These are phyloP conservation scores for Trichomonas vaginalis DNA, from an alignment of 208 protist species.

Conservation along the genomic window DNA sequence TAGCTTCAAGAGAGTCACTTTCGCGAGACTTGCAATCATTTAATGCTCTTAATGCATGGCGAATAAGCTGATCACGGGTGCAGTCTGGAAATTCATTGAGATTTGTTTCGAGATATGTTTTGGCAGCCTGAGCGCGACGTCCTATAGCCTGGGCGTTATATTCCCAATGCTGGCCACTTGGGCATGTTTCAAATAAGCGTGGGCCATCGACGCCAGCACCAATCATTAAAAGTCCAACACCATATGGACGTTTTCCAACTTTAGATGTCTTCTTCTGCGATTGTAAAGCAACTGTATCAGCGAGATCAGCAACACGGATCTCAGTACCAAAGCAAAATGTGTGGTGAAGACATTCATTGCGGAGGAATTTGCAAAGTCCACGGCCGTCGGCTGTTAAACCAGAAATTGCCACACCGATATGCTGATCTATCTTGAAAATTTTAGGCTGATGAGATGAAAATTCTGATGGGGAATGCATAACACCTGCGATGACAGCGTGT, in stretches of 20 bases:
- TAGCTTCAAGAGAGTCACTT: conserved; percentile 15
- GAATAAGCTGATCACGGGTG: conserved; percentile 24
- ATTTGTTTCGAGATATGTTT: conserved; percentile 94
- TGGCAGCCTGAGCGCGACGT: conserved; percentile 68
- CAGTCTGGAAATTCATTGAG: conserved; percentile 62
- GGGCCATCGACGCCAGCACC: conserved; percentile 55
- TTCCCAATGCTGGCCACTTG: conserved; percentile 71
- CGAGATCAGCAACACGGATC: background rate
- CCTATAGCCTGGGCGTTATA: conserved; percentile 94
- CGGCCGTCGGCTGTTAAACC: conserved; percentile 89
- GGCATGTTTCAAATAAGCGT: conserved; percentile 37
- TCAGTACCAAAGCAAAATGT: conserved; percentile 52
- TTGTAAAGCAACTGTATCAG: conserved; percentile 48
- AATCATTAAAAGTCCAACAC: conserved; percentile 91
- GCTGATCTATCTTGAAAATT: conserved; percentile 68
- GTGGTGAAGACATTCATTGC: conserved; percentile 86
- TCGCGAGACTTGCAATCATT: conserved; percentile 10
- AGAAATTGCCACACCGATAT: conserved; percentile 86
- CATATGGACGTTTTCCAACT: conserved; percentile 78
- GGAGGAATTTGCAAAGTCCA: conserved; percentile 63
- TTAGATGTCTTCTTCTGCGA: conserved; percentile 86
- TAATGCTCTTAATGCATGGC: conserved; percentile 25
- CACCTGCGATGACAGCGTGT: conserved; percentile 69
- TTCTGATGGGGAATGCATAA: conserved; percentile 66
- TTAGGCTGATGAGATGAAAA: conserved; percentile 77